Conservation (phyloP, 305 asterid species). For the Nicotiana rustica region DNA sequence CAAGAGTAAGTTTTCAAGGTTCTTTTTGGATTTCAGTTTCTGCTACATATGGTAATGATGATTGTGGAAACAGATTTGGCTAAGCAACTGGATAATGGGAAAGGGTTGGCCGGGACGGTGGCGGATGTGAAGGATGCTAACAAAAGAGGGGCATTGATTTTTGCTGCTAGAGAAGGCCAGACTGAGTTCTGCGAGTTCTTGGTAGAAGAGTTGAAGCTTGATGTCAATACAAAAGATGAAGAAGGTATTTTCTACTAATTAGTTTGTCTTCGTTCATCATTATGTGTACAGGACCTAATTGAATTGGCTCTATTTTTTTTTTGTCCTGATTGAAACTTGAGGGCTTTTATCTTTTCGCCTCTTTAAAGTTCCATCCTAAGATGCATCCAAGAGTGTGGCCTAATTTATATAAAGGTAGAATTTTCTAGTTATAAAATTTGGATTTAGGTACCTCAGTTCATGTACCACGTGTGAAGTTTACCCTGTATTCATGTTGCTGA, state of each 20-base stretch:
- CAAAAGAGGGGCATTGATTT: constrained; percentile 93
- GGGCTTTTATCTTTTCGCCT: background rate
- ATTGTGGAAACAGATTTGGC: constrained; percentile 56
- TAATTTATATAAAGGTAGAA: background rate
- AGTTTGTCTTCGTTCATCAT: background rate
- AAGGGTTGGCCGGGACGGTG: constrained; percentile 74
- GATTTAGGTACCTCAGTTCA: background rate
- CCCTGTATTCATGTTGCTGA: background rate
- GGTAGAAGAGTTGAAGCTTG: constrained; percentile 84
- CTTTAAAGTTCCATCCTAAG: background rate
- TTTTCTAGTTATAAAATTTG: background rate
- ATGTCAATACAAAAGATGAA: constrained; percentile 79
- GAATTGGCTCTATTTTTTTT: background rate
- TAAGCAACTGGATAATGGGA: constrained; percentile 80
- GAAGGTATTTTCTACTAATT: constrained; percentile 59
- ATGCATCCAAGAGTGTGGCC: background rate
- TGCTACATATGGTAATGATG: background rate
- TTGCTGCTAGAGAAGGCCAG: constrained; percentile 96
- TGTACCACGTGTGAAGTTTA: background rate
- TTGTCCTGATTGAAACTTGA: background rate
- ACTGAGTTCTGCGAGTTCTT: constrained; percentile 84
- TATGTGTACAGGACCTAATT: background rate
- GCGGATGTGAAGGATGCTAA: constrained; percentile 93
- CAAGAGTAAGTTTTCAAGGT: constrained; percentile 58
- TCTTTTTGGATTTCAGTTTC: constrained; percentile 20